Evolutionary conservation across 257 asterid species (phyloP).

Genomic region (Solanum dulcamara): DNA sequence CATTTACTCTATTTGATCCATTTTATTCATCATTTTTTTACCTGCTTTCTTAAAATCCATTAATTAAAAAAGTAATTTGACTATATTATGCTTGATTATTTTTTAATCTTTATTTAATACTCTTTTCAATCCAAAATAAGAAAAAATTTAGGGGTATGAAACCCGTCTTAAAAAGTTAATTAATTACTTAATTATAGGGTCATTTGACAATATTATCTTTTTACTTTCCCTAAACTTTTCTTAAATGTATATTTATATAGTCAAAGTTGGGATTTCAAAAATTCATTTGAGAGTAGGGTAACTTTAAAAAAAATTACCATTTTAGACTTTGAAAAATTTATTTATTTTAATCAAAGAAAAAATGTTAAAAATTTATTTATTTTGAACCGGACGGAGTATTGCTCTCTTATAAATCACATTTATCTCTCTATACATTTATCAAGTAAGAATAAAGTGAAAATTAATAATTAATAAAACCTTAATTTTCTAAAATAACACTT

Average conservation of each 20-base stretch:
- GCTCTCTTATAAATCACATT: no score
- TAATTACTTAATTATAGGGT: neutral
- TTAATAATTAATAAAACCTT: no score
- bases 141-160: neutral
- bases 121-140: neutral
- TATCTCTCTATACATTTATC: no score
- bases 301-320: neutral
- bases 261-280: neutral
- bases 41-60: neutral
- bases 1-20: no score
- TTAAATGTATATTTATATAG: neutral
- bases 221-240: neutral
- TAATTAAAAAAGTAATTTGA: neutral
- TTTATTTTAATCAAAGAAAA: no score
- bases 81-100: neutral
- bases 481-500: no score
- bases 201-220: neutral
- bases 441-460: no score
- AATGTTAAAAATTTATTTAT: no score
- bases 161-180: neutral
- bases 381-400: no score
- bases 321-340: neutral
- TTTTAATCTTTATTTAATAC: neutral
- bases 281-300: neutral
- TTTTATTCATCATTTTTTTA: no score